phyloP scores from a whole-genome alignment of 495 filamentous ascomycete species.

The Hypoxylon rickii region DNA sequence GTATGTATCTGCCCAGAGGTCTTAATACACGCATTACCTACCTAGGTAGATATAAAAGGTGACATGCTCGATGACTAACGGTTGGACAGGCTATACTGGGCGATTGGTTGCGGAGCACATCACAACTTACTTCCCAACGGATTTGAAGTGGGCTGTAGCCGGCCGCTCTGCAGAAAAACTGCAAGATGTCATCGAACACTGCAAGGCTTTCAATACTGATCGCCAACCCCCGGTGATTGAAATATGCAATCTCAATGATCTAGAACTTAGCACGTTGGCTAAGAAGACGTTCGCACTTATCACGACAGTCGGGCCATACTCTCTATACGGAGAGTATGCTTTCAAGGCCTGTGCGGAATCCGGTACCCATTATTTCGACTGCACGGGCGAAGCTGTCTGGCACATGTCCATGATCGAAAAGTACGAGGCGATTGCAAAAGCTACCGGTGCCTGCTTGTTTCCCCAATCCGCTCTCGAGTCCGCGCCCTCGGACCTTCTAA shows the following conservation, averaged over 20 bases:
- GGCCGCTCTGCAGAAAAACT: constrained; percentile 80
- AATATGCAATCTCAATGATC: constrained; percentile 61
- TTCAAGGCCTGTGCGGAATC: constrained; percentile 86
- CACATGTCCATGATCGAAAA: constrained; percentile 77
- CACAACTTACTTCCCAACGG: constrained; percentile 70
- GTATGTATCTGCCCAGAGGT: constrained; percentile 31
- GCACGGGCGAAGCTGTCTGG: constrained; percentile 87
- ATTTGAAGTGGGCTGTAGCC: constrained; percentile 87
- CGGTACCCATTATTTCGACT: constrained; percentile 92
- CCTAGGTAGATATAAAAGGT: not conserved
- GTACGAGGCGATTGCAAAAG: constrained; percentile 75
- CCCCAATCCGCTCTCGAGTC: constrained; percentile 86
- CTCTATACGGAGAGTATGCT: constrained; percentile 74
- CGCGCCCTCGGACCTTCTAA: constrained; percentile 78
- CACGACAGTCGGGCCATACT: constrained; percentile 85
- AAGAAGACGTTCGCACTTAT: constrained; percentile 79
- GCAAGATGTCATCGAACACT: constrained; percentile 64
- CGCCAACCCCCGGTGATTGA: constrained; percentile 49
- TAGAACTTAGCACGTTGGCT: constrained; percentile 67
- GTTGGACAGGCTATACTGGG: constrained; percentile 76
- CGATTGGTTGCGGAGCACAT: constrained; percentile 79
- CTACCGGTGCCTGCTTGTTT: constrained; percentile 81
- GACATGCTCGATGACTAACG: constrained; percentile 20
- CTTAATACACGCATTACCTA: too few species aligned
- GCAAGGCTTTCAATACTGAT: constrained; percentile 69